A percentile compares a stretch with the other conserved stretches of the same genome.
phyloP scores from a whole-genome alignment of 441 rosid species.

The Rhodomyrtus psidioides region DNA sequence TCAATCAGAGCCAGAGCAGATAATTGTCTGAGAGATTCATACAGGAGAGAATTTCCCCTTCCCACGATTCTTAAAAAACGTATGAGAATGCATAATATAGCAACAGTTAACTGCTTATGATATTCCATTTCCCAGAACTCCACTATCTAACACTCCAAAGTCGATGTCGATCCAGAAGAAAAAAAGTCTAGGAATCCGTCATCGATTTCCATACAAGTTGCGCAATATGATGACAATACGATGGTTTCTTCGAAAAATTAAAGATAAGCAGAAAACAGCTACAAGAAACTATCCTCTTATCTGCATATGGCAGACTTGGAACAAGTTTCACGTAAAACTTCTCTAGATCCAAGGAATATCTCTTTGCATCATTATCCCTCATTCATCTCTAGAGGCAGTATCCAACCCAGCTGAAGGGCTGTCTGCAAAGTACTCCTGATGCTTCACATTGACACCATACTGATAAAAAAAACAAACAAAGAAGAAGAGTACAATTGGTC shows the following conservation, averaged over 20 bases:
- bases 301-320: neutral
- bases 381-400: slow-evolving; percentile 72
- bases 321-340: neutral
- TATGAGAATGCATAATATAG: neutral
- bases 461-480: neutral
- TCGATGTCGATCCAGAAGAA: neutral
- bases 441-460: slow-evolving; percentile 88
- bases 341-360: neutral
- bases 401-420: slow-evolving; percentile 45
- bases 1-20: neutral
- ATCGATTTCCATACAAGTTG: neutral
- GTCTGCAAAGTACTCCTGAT: slow-evolving; percentile 64
- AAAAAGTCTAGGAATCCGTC: neutral
- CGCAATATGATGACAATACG: neutral
- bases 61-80: neutral
- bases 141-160: neutral
- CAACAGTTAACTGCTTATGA: neutral
- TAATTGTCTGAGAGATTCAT: neutral
- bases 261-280: neutral
- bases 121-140: neutral
- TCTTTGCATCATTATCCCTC: neutral
- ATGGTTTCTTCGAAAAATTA: neutral
- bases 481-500: no score
- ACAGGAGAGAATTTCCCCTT: neutral
- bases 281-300: neutral